Conservation (phyloP, 1,139 yeast genomes). For the Suhomyces terraborum region DNA sequence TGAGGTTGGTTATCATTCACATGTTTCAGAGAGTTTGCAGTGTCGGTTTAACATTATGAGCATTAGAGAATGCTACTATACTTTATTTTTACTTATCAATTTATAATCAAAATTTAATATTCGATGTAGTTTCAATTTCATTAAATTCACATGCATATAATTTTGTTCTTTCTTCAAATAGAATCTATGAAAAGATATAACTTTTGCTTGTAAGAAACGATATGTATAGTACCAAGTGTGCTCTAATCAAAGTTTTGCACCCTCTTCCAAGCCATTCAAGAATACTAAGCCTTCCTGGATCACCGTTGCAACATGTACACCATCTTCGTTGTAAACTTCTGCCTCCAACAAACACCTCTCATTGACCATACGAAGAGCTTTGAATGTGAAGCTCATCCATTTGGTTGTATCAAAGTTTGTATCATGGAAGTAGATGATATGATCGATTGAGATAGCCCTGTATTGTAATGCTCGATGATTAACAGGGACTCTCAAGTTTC, state of each 20-base stretch:
- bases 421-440: constrained; percentile 67
- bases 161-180: too few relatives aligned
- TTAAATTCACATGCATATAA: too few relatives aligned
- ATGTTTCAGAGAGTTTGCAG: too few relatives aligned
- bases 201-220: too few relatives aligned
- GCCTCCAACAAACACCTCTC: constrained; percentile 61
- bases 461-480: constrained; percentile 30
- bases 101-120: too few relatives aligned
- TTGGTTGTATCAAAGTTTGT: constrained; percentile 52
- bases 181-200: too few relatives aligned
- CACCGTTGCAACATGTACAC: constrained; percentile 61
- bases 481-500: constrained; percentile 29
- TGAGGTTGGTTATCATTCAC: too few relatives aligned
- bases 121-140: too few relatives aligned
- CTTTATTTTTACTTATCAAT: too few relatives aligned
- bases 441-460: constrained; percentile 64
- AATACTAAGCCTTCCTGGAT: constrained; percentile 65
- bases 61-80: too few relatives aligned
- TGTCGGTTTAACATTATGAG: too few relatives aligned
- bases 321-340: constrained; percentile 54
- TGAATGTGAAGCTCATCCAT: constrained; percentile 56
- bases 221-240: too few relatives aligned
- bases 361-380: constrained; percentile 53
- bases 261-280: constrained; percentile 24
- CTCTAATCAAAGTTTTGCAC: constrained; percentile 19